Evolutionary conservation across 352 stramenopile species (phyloP).

Genomic region (Phytophthora citricola): DNA sequence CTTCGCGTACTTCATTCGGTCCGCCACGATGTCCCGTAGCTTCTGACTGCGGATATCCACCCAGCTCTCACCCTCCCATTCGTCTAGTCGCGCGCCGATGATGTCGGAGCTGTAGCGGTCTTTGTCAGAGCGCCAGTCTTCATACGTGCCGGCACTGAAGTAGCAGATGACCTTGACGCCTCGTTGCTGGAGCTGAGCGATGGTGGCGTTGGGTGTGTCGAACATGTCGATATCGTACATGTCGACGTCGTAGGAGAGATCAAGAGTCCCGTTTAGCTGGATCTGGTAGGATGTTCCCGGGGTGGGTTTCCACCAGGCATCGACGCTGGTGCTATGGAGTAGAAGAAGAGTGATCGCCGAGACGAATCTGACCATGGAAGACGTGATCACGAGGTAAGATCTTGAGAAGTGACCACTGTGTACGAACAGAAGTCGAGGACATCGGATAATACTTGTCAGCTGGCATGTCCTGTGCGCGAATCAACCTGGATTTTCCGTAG

Average conservation of each 20-base stretch:
- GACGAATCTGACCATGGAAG: too few species aligned
- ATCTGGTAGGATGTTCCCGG: conserved; percentile 51
- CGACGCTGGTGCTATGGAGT: too few species aligned
- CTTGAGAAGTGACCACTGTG: too few species aligned
- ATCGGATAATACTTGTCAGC: too few species aligned
- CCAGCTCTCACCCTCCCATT: conserved; percentile 51
- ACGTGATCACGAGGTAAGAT: too few species aligned
- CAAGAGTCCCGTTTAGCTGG: conserved; percentile 40
- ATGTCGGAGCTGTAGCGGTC: conserved; percentile 42
- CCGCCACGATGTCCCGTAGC: conserved; percentile 46
- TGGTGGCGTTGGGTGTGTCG: conserved; percentile 38
- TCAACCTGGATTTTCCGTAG: too few species aligned
- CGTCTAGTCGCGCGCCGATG: conserved; percentile 36
- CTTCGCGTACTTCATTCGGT: conserved; percentile 51
- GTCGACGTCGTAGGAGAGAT: conserved; percentile 40
- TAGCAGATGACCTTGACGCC: conserved; percentile 61
- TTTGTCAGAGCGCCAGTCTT: conserved; percentile 58
- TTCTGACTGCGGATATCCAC: conserved; percentile 44
- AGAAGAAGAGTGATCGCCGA: too few species aligned
- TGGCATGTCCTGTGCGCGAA: too few species aligned
- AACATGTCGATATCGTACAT: conserved; percentile 55
- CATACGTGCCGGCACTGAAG: conserved; percentile 62
- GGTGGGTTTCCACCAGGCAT: conserved; percentile 46
- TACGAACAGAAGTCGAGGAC: too few species aligned
- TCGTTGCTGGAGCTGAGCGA: conserved; percentile 33